A percentile compares a stretch with the other conserved stretches of the same genome.
These are phyloP conservation scores for Nakazawaea sp. DNA, from an alignment of 805 yeast species.

Conservation along the genomic window DNA sequence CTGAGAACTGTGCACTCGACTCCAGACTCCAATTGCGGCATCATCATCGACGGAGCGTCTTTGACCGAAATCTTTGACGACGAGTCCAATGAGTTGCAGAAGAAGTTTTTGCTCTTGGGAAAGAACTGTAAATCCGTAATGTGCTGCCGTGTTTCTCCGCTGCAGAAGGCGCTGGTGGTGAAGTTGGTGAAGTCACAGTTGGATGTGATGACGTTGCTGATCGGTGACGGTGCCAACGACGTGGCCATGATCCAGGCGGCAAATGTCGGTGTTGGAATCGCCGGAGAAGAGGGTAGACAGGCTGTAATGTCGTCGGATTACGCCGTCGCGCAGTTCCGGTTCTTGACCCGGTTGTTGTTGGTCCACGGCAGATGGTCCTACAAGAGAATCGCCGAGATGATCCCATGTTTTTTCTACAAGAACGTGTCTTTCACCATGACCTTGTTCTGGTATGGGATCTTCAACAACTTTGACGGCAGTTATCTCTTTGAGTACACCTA, in stretches of 20 bases:
- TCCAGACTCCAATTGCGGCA: constrained; percentile 61
- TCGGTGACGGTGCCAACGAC: constrained; percentile 87
- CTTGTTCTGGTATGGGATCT: constrained; percentile 75
- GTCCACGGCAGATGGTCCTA: constrained; percentile 89
- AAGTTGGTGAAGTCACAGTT: constrained; percentile 66
- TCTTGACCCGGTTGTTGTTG: constrained; percentile 53
- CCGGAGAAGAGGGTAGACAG: constrained; percentile 88
- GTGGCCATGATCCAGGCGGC: constrained; percentile 91
- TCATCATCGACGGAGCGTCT: constrained; percentile 79
- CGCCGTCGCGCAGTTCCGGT: constrained; percentile 80
- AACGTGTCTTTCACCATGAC: constrained; percentile 71
- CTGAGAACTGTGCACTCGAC: constrained; percentile 59
- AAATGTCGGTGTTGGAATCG: constrained; percentile 83
- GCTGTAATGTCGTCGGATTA: constrained; percentile 87
- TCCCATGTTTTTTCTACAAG: constrained; percentile 75
- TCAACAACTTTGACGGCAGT: constrained; percentile 70
- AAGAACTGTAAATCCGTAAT: constrained; percentile 77
- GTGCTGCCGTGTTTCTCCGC: constrained; percentile 85
- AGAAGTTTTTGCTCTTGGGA: constrained; percentile 63
- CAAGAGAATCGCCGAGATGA: constrained; percentile 75
- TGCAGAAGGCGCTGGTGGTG: constrained; percentile 83
- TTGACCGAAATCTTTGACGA: constrained; percentile 40
- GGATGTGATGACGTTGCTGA: constrained; percentile 79
- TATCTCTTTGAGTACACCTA: constrained; percentile 74
- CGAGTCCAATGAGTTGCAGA: constrained; percentile 32